phyloP scores from a whole-genome alignment of 1,139 yeast genomes.

The Protomyces lactucae-debilis region DNA sequence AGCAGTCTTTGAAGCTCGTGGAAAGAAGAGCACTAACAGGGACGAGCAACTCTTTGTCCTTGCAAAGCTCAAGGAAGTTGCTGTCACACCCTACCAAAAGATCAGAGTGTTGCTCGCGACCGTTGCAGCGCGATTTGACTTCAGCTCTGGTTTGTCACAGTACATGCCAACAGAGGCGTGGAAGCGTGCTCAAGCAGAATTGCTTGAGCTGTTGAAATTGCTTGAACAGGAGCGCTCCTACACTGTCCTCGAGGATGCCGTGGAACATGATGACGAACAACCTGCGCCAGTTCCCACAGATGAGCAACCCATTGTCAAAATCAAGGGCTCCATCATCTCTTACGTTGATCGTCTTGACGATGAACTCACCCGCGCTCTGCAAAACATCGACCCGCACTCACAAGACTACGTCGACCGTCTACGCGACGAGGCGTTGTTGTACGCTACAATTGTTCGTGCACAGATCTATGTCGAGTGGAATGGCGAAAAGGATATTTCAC shows the following conservation, averaged over 20 bases:
- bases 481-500: conserved; percentile 45
- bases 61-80: conserved; percentile 56
- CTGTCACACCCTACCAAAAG: conserved; percentile 62
- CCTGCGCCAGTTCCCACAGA: conserved; percentile 59
- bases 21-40: conserved; percentile 89
- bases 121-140: conserved; percentile 82
- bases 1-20: conserved; percentile 79
- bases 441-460: conserved; percentile 71
- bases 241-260: conserved; percentile 79
- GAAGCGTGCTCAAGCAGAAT: conserved; percentile 57
- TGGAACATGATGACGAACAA: conserved; percentile 56
- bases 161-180: conserved; percentile 80
- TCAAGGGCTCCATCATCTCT: conserved; percentile 80
- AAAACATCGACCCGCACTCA: conserved; percentile 89
- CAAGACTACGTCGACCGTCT: conserved; percentile 87
- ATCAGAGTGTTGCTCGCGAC: conserved; percentile 76
- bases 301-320: conserved; percentile 57
- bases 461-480: conserved; percentile 73
- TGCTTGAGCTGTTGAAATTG: conserved; percentile 57
- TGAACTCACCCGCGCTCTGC: conserved; percentile 82
- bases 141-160: conserved; percentile 56
- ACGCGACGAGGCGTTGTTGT: conserved; percentile 76
- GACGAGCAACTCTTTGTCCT: conserved; percentile 68
- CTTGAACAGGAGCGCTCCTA: conserved; percentile 63
- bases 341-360: conserved; percentile 91